These are phyloP conservation scores for Populus davidiana DNA, from an alignment of 345 rosid species.

Conservation along the genomic window DNA sequence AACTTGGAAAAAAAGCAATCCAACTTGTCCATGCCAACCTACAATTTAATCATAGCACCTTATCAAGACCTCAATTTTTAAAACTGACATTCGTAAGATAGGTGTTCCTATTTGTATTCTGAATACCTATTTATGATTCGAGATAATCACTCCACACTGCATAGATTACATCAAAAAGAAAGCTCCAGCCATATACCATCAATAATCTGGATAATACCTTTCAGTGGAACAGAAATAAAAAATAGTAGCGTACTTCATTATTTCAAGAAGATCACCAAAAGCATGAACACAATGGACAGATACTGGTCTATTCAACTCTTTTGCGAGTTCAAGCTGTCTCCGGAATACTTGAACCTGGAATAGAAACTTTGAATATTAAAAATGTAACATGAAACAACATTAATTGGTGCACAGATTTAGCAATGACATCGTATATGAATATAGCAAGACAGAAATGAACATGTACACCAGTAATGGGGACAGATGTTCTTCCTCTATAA, in stretches of 20 bases:
- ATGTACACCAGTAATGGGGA: background rate
- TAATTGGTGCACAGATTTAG: background rate
- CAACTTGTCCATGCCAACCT: background rate
- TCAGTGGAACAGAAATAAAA: background rate
- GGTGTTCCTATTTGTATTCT: background rate
- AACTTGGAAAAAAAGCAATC: background rate
- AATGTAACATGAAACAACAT: background rate
- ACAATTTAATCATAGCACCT: background rate
- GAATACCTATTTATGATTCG: background rate
- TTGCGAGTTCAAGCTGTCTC: constrained; percentile 85
- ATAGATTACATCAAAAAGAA: background rate
- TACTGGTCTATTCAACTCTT: constrained; percentile 71
- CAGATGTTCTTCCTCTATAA: background rate
- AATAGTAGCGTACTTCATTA: constrained; percentile 49
- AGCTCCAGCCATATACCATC: background rate
- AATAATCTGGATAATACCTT: background rate
- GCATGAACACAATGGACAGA: constrained; percentile 91
- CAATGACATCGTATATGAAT: background rate
- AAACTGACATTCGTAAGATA: background rate
- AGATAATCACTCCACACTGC: background rate
- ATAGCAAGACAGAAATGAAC: background rate
- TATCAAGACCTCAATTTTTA: no score
- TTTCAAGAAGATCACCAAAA: constrained; percentile 75
- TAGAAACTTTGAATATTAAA: background rate
- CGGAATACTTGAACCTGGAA: constrained; percentile 60